Percentiles rank a stretch among this genome's conserved stretches.
Evolutionary conservation across 352 stramenopile genomes (phyloP).

Genomic region (Plasmopara halstedii): DNA sequence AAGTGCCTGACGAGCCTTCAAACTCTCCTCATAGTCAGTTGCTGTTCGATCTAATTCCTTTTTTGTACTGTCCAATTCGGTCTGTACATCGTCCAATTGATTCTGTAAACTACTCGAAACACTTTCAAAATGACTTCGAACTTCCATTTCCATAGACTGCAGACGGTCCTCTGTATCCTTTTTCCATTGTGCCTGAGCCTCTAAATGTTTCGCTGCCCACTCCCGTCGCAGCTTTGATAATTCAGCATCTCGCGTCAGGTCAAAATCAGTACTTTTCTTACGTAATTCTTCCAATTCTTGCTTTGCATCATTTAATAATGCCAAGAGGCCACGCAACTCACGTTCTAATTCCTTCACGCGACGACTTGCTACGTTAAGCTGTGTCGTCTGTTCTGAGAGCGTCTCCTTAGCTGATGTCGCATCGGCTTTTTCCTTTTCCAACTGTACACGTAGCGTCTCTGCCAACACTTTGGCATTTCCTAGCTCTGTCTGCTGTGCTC

Average conservation of each 20-base stretch:
- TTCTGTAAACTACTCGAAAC: constrained; percentile 41
- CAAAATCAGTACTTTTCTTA: constrained; percentile 69
- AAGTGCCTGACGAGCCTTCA: constrained; percentile 58
- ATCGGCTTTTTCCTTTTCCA: constrained; percentile 54
- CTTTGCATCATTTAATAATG: constrained; percentile 43
- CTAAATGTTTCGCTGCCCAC: constrained; percentile 69
- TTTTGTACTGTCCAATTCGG: constrained; percentile 62
- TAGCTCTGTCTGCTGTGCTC: constrained; percentile 61
- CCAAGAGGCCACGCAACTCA: constrained; percentile 40
- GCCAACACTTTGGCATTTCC: constrained; percentile 47
- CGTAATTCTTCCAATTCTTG: constrained; percentile 63
- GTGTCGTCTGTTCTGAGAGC: constrained; percentile 57
- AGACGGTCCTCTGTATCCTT: constrained; percentile 72
- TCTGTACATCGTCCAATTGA: constrained; percentile 54
- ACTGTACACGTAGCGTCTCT: constrained; percentile 40
- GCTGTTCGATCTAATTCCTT: constrained; percentile 68
- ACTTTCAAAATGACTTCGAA: constrained; percentile 63
- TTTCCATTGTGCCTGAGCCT: constrained; percentile 66
- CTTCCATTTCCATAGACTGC: constrained; percentile 61
- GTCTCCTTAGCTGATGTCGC: constrained; percentile 69
- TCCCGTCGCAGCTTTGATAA: constrained; percentile 66
- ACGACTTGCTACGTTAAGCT: constrained; percentile 52
- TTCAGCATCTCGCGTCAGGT: constrained; percentile 59
- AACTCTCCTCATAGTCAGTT: constrained; percentile 74
- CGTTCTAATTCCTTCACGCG: constrained; percentile 70